Percentiles rank a stretch among this genome's conserved stretches.
phyloP scores from a whole-genome alignment of 129 eudicot genomes.

The Pulicaria dysenterica region DNA sequence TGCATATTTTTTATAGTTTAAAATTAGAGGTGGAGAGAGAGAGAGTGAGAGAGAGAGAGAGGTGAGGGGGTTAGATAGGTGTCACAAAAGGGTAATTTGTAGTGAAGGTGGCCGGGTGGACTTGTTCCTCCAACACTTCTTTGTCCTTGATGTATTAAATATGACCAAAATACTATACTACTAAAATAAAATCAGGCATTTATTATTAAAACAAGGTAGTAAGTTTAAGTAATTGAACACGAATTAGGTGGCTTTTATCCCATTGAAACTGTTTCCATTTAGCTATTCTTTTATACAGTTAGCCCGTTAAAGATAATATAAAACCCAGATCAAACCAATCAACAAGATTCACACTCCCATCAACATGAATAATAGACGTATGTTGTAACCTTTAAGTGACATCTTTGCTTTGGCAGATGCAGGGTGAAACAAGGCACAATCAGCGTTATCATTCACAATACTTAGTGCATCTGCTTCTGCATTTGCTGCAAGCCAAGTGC shows the following conservation, averaged over 20 bases:
- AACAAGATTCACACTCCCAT: not conserved
- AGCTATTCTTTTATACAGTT: not conserved
- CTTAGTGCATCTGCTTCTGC: constrained; percentile 48
- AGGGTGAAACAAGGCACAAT: constrained; percentile 33
- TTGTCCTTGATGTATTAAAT: no score
- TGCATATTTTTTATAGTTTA: not conserved
- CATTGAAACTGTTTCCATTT: not conserved
- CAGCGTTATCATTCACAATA: constrained; percentile 36
- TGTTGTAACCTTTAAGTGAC: constrained; percentile 48
- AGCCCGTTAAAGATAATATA: not conserved
- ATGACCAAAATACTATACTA: no score
- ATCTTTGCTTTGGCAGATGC: constrained; percentile 41
- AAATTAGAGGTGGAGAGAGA: not conserved
- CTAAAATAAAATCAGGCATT: not conserved
- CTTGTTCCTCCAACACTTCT: no score
- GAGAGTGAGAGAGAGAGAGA: no score
- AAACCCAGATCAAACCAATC: not conserved
- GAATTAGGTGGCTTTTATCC: not conserved
- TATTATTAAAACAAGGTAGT: not conserved
- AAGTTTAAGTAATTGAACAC: no score
- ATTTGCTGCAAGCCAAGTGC: constrained; percentile 57
- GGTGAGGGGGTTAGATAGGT: no score
- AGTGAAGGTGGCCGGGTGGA: no score
- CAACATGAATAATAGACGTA: not conserved
- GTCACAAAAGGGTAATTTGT: no score